Evolutionary conservation across 768 basidiomycete genomes (phyloP).

Genomic region (Tylopilus subfusipes): DNA sequence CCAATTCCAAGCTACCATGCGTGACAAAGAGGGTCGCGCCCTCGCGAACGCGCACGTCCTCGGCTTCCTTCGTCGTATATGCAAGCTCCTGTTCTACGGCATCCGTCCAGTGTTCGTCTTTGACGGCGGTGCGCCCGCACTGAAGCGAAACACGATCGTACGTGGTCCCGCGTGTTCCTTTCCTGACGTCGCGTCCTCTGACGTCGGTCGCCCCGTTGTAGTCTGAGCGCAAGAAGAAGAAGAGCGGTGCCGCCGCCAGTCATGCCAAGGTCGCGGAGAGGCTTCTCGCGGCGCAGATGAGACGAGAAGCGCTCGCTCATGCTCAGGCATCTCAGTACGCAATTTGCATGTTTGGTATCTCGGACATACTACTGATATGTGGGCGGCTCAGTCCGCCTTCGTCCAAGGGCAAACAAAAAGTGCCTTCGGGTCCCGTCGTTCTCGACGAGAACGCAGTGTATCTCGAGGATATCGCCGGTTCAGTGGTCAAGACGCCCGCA

Average conservation of each 20-base stretch:
- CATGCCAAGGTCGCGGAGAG: slow-evolving; percentile 88
- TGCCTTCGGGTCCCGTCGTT: slow-evolving; percentile 42
- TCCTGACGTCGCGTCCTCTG: slow-evolving; percentile 1
- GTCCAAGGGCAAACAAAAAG: slow-evolving; percentile 46
- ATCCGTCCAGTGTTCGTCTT: slow-evolving; percentile 99
- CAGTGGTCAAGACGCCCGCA: slow-evolving; percentile 51
- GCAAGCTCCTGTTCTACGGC: slow-evolving; percentile 93
- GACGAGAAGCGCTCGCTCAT: slow-evolving; percentile 80
- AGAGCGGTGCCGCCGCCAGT: slow-evolving; percentile 82
- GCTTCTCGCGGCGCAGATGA: slow-evolving; percentile 89
- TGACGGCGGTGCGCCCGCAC: slow-evolving; percentile 89
- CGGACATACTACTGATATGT: neutral
- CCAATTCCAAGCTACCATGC: slow-evolving; percentile 99
- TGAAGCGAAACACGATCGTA: slow-evolving; percentile 90
- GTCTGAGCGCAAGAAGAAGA: slow-evolving; percentile 88
- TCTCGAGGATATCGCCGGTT: slow-evolving; percentile 75
- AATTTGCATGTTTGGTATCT: neutral
- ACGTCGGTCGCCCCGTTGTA: slow-evolving; percentile 27
- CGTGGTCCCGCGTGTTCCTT: slow-evolving; percentile 25
- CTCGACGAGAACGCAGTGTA: slow-evolving; percentile 79
- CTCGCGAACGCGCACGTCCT: slow-evolving; percentile 92
- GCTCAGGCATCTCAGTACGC: slow-evolving; percentile 44
- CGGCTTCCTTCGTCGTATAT: slow-evolving; percentile 85
- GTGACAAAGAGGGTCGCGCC: slow-evolving; percentile 90
- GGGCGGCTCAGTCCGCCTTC: slow-evolving; percentile 18